Base-by-base conservation (phyloP, 108 stramenopile genomes). In the Cylindrotheca closterium region DNA sequence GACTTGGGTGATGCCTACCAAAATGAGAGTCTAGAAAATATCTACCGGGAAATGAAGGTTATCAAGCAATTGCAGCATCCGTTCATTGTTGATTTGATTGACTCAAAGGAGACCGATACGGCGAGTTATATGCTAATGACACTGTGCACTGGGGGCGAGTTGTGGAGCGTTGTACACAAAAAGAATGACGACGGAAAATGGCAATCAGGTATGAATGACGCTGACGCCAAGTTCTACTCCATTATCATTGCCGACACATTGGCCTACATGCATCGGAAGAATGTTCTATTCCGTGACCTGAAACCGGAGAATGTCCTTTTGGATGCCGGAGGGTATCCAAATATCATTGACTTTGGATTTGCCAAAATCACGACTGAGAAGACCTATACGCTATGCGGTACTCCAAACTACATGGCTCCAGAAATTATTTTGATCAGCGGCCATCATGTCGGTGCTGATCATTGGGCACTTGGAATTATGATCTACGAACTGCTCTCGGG, bases 321-420 rank as follows among this genome's bases (percentile, higher is more conserved):
- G 25, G 83, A 81, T 60, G 57, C 25, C n/a, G 67, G 74, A 2
- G 96, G 96, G 7, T 95, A 89, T 61, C 65, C 93, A 7, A 83
- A 85, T 30, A 83, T 93, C 19, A 81, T 87, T 19, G 97, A 97
- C 64, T 93, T 92, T 73, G 91, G 91, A 19, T 93, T 95, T 61
- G 88, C 87, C 30, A 69, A 51, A 49, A 37, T n/a, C 27, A 70
- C 51, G 80, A 84, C 33, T 29, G 60, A 69, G 25, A 81, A 84
- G 63, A 92, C 94, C 8, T 97, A 85, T 68, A 97, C 98, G 23
- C 74, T 98, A 2, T 97, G 96, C 67, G 96, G 98, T 12, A 97
- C 98, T 12, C 98, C 98, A 2, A 95, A 92, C 55, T 97, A 97
- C 55, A 74, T 97, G 4, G 88, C 93, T 8, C 96, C 96, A 7